These are phyloP conservation scores for Cantharellus cinnabarinus DNA, from an alignment of 768 basidiomycete species.

Conservation along the genomic window DNA sequence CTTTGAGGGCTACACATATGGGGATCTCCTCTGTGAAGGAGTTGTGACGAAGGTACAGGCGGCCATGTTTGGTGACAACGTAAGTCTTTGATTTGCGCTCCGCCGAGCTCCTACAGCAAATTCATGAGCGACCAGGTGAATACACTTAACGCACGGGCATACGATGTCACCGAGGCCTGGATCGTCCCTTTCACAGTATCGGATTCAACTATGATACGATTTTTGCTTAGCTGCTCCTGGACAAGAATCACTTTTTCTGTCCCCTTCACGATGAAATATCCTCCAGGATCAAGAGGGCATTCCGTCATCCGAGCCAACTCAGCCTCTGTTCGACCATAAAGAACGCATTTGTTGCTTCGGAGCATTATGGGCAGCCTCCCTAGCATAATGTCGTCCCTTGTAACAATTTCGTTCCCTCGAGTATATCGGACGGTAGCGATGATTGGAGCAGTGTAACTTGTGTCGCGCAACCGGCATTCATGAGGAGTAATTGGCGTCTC, in stretches of 20 bases:
- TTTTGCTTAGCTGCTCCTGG: constrained; percentile 97
- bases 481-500: constrained; percentile 82
- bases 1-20: constrained; percentile 88
- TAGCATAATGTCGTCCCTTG: constrained; percentile 62
- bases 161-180: constrained; percentile 94
- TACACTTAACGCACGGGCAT: constrained; percentile 3
- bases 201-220: constrained; percentile 94
- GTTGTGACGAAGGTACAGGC: constrained; percentile 93
- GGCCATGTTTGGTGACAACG: constrained; percentile 83
- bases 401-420: constrained; percentile 73
- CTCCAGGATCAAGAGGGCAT: constrained; percentile 97
- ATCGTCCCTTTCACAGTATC: constrained; percentile 78
- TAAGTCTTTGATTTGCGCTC: constrained; percentile 88
- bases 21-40: constrained; percentile 95
- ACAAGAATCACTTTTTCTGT: constrained; percentile 99
- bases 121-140: constrained; percentile 31
- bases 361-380: constrained; percentile 94
- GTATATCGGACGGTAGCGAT: constrained; percentile 91
- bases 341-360: constrained; percentile 81
- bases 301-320: constrained; percentile 89
- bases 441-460: constrained; percentile 84
- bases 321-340: constrained; percentile 54
- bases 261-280: constrained; percentile 96
- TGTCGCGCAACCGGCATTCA: constrained; percentile 90
- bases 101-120: constrained; percentile 22